A percentile compares a stretch with the other conserved stretches of the same genome.
phyloP scores from a whole-genome alignment of 1,139 yeast genomes.

The Yamadazyma blattariae region DNA sequence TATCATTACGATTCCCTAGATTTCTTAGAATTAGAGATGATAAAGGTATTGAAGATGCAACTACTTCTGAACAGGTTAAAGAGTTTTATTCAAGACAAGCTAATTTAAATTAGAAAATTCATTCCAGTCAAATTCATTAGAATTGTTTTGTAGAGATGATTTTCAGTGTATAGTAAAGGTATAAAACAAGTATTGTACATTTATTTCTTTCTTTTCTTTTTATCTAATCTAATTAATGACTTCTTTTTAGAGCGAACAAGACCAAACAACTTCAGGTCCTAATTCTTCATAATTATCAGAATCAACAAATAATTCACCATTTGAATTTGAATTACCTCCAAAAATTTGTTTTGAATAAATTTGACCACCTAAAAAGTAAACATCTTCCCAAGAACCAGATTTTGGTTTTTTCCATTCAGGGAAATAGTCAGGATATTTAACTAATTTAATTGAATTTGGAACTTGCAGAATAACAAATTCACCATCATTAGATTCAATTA shows the following conservation, averaged over 20 bases:
- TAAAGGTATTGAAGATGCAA: constrained; percentile 84
- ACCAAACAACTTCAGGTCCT: constrained; percentile 75
- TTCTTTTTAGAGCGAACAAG: constrained; percentile 20
- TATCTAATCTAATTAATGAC: too few species aligned
- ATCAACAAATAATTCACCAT: constrained; percentile 67
- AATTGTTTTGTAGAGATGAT: too few species aligned
- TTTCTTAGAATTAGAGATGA: constrained; percentile 85
- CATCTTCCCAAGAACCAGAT: constrained; percentile 69
- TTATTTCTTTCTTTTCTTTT: too few species aligned
- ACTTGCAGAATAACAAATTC: constrained; percentile 51
- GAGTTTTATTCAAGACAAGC: constrained; percentile 86
- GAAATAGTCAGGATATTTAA: constrained; percentile 85
- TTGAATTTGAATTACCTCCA: constrained; percentile 54
- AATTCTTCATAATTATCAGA: constrained; percentile 71
- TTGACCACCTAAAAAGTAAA: constrained; percentile 81
- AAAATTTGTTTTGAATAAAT: constrained; percentile 85
- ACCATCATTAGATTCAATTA: constrained; percentile 25
- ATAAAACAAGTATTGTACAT: too few species aligned
- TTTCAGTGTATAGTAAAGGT: too few species aligned
- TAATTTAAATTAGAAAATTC: constrained; percentile 15
- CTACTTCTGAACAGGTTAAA: constrained; percentile 84
- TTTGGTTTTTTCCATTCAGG: constrained; percentile 88
- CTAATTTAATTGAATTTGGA: constrained; percentile 67
- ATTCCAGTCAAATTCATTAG: too few species aligned
- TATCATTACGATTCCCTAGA: constrained; percentile 89